These are phyloP conservation scores for Trichosporon sp. DNA, from an alignment of 1,284 basidiomycete genomes.

Conservation along the genomic window DNA sequence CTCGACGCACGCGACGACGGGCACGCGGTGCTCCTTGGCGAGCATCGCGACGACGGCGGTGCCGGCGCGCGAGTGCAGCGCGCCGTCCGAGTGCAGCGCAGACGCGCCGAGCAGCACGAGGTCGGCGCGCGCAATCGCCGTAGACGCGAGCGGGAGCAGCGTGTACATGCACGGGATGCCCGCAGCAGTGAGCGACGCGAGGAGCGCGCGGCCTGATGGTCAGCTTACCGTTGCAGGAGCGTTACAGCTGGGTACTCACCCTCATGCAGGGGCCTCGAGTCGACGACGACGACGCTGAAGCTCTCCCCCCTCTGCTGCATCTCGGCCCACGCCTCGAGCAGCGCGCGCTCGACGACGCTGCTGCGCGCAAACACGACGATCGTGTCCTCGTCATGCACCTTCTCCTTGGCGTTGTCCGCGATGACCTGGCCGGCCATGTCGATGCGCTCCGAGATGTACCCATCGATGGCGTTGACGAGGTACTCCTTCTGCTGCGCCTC, in stretches of 20 bases:
- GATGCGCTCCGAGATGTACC: constrained; percentile 91
- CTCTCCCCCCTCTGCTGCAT: constrained; percentile 57
- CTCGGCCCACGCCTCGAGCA: constrained; percentile 64
- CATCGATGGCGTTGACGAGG: constrained; percentile 80
- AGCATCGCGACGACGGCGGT: constrained; percentile 96
- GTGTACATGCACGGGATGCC: constrained; percentile 87
- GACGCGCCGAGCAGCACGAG: constrained; percentile 89
- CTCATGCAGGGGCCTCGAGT: constrained; percentile 88
- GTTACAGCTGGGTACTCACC: constrained; percentile 54
- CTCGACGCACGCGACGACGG: constrained; percentile 94
- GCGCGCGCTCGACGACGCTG: constrained; percentile 85
- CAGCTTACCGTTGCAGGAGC: not conserved
- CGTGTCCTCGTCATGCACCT: constrained; percentile 90
- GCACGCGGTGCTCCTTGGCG: constrained; percentile 80
- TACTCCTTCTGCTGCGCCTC: constrained; percentile 88
- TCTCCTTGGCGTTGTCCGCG: constrained; percentile 76
- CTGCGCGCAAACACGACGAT: constrained; percentile 92
- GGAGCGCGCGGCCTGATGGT: constrained; percentile 66
- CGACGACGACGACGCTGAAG: constrained; percentile 91
- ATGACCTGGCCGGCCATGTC: constrained; percentile 92
- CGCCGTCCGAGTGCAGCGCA: constrained; percentile 89
- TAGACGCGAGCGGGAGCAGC: constrained; percentile 79
- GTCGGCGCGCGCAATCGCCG: constrained; percentile 71
- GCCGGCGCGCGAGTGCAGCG: constrained; percentile 88
- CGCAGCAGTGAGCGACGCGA: constrained; percentile 65